phyloP scores from a whole-genome alignment of 1,284 basidiomycete species.

The Abortiporus biennis region DNA sequence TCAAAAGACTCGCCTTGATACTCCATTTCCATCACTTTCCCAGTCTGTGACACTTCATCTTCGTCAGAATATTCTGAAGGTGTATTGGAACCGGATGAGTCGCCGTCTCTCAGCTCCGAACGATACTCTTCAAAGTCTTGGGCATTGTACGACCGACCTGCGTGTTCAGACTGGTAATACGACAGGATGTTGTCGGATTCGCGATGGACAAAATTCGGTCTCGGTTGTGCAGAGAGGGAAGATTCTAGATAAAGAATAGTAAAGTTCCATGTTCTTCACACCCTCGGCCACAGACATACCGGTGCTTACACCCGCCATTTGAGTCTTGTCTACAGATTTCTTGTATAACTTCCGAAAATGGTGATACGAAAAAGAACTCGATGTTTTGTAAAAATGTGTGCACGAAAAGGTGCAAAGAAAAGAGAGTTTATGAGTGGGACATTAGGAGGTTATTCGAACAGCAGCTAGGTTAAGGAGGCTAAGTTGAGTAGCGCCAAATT shows the following conservation, averaged over 20 bases:
- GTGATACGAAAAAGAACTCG: no score
- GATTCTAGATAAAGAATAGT: constrained; percentile 6
- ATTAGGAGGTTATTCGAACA: no score
- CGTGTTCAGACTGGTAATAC: constrained; percentile 28
- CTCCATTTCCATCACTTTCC: constrained; percentile 2
- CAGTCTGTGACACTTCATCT: constrained; percentile 14
- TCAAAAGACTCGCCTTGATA: no score
- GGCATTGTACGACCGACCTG: constrained; percentile 15
- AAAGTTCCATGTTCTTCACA: not conserved
- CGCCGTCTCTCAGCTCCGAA: constrained; percentile 10
- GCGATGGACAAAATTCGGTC: constrained; percentile 20
- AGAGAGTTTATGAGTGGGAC: no score
- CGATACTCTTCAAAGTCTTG: not conserved
- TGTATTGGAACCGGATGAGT: constrained; percentile 16
- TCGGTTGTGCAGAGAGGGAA: constrained; percentile 14
- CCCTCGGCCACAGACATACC: no score
- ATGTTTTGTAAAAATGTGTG: no score
- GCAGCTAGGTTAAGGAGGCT: no score
- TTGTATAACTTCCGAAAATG: no score
- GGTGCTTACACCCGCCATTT: no score
- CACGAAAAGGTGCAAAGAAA: no score
- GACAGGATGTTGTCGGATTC: constrained; percentile 28
- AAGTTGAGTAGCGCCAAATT: no score
- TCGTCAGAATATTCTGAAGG: constrained; percentile 45
- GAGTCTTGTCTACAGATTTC: no score